Conservation (phyloP, 768 basidiomycete species). For the Strobilomyces echinocephalus region DNA sequence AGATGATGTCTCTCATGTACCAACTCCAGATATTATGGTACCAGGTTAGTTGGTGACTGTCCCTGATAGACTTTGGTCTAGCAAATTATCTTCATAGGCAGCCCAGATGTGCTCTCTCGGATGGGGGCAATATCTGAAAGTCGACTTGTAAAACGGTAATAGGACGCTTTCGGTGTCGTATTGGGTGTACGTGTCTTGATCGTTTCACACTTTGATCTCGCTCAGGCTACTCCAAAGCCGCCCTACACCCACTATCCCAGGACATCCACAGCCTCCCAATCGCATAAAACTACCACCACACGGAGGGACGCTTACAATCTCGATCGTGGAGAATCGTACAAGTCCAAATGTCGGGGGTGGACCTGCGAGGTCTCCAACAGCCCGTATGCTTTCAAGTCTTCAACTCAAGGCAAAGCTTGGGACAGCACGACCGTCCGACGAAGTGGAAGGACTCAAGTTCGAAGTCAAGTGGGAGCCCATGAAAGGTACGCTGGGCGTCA, state of each 20-base stretch:
- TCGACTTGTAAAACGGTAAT: slow-evolving; percentile 65
- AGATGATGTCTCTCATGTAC: slow-evolving; percentile 89
- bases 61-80: neutral
- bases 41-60: slow-evolving; percentile 41
- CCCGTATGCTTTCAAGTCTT: slow-evolving; percentile 54
- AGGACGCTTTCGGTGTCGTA: slow-evolving; percentile 73
- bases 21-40: slow-evolving; percentile 87
- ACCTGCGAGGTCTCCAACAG: slow-evolving; percentile 50
- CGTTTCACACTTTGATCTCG: neutral
- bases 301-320: slow-evolving; percentile 72
- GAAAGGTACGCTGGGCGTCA: slow-evolving; percentile 58
- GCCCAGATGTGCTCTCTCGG: slow-evolving; percentile 76
- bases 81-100: slow-evolving; percentile 37
- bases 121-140: slow-evolving; percentile 74
- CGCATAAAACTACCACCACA: slow-evolving; percentile 48
- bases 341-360: slow-evolving; percentile 37
- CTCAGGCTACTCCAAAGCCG: slow-evolving; percentile 31
- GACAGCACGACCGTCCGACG: slow-evolving; percentile 56
- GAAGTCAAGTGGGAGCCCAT: slow-evolving; percentile 77
- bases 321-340: slow-evolving; percentile 53
- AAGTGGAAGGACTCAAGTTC: slow-evolving; percentile 66
- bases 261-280: slow-evolving; percentile 26
- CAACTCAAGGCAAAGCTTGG: slow-evolving; percentile 63
- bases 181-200: slow-evolving; percentile 64
- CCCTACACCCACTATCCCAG: slow-evolving; percentile 31